Evolutionary conservation across 441 rosid species (phyloP).

Genomic region (Eugenia klotzschiana): DNA sequence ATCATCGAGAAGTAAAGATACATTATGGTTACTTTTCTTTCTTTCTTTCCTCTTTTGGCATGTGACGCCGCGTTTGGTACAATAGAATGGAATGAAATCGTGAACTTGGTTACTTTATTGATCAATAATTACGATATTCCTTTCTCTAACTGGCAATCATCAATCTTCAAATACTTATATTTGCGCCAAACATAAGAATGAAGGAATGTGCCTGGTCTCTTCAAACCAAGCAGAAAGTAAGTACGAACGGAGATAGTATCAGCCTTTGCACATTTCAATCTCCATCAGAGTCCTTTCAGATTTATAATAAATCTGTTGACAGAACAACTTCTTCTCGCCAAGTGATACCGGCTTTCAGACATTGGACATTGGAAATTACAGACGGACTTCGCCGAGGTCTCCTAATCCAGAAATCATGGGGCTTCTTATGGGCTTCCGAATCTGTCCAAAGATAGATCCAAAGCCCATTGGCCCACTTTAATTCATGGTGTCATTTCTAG

Average conservation of each 20-base stretch:
- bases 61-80: too few species aligned
- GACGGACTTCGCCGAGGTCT: not conserved
- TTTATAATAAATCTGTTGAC: not conserved
- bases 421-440: not conserved
- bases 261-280: not conserved
- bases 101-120: not conserved
- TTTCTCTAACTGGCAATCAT: not conserved
- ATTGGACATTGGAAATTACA: not conserved
- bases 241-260: not conserved
- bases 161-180: not conserved
- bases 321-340: not conserved
- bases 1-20: not conserved
- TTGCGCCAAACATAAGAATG: not conserved
- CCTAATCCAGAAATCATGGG: not conserved
- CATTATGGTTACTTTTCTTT: not conserved
- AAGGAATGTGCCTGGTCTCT: not conserved
- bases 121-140: not conserved
- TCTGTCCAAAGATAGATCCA: not conserved
- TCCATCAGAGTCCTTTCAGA: not conserved
- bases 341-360: not conserved
- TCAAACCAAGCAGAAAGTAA: not conserved
- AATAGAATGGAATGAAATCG: not conserved
- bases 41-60: too few species aligned
- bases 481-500: not conserved
- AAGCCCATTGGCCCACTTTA: not conserved